Conservation (phyloP, 2,329 filamentous ascomycete species). For the Aspergillus tamarii region DNA sequence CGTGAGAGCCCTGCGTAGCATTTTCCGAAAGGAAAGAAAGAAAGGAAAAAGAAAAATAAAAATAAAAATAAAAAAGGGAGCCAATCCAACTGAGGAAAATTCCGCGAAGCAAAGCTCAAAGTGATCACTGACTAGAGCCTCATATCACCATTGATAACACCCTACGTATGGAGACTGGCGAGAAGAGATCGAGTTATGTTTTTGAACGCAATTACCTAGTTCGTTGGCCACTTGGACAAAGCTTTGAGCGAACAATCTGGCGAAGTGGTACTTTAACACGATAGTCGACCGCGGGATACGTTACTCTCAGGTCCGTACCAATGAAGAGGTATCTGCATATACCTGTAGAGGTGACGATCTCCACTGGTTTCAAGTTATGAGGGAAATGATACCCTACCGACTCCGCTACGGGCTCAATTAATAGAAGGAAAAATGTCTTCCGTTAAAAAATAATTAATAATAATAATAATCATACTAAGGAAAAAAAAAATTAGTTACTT, state of each 20-base stretch:
- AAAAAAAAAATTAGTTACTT: not conserved
- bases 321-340: not conserved
- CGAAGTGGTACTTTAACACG: not conserved
- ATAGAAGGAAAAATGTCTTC: not conserved
- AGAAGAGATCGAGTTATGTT: not conserved
- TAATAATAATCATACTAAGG: not conserved
- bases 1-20: not conserved
- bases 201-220: slow-evolving; percentile 2
- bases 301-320: not conserved
- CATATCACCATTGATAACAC: not conserved
- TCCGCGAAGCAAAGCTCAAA: not conserved
- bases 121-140: not conserved
- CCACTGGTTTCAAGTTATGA: slow-evolving; percentile 2
- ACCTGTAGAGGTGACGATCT: not conserved
- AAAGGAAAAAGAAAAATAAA: not conserved
- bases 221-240: not conserved
- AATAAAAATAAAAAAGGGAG: not conserved
- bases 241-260: not conserved
- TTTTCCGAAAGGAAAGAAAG: not conserved
- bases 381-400: not conserved
- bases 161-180: not conserved
- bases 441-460: not conserved
- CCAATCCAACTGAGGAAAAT: not conserved
- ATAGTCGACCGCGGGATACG: not conserved
- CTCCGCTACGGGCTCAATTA: not conserved